Conservation (phyloP, 345 rosid genomes). For the Eucalyptus coolabah region DNA sequence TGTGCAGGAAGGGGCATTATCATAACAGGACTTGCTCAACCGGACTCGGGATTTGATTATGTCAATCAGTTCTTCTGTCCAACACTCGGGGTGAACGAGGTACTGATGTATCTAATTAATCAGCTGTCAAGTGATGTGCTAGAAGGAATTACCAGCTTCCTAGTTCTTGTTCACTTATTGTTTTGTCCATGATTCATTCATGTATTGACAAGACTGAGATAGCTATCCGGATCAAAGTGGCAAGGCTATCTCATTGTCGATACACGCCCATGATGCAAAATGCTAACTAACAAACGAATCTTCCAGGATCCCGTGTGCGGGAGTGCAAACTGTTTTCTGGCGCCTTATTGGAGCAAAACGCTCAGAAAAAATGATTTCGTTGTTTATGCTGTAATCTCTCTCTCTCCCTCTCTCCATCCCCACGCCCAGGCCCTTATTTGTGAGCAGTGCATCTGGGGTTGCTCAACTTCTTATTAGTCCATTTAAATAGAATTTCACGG, state of each 20-base stretch:
- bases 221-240: not conserved
- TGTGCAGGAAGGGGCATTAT: slow-evolving; percentile 45
- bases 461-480: not conserved
- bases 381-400: slow-evolving; percentile 39
- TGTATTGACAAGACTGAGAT: not conserved
- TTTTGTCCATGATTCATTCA: not conserved
- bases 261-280: not conserved
- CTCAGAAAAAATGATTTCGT: slow-evolving; percentile 27
- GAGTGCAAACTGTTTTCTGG: slow-evolving; percentile 70
- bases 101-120: not conserved
- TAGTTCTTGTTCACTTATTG: not conserved
- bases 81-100: slow-evolving; percentile 56
- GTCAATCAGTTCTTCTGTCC: slow-evolving; percentile 61
- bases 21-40: slow-evolving; percentile 42
- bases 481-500: not conserved
- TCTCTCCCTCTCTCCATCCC: not conserved
- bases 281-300: not conserved
- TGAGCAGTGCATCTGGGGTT: not conserved
- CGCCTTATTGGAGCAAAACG: slow-evolving; percentile 58
- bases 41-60: slow-evolving; percentile 51
- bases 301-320: slow-evolving; percentile 73
- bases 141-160: not conserved
- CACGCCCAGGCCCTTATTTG: not conserved
- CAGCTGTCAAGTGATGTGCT: not conserved
- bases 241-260: not conserved